Evolutionary conservation across 1,139 yeast genomes (phyloP), one percentile per base, ranked within the genome.

Genomic region (Sugiyamaella pinicola): DNA sequence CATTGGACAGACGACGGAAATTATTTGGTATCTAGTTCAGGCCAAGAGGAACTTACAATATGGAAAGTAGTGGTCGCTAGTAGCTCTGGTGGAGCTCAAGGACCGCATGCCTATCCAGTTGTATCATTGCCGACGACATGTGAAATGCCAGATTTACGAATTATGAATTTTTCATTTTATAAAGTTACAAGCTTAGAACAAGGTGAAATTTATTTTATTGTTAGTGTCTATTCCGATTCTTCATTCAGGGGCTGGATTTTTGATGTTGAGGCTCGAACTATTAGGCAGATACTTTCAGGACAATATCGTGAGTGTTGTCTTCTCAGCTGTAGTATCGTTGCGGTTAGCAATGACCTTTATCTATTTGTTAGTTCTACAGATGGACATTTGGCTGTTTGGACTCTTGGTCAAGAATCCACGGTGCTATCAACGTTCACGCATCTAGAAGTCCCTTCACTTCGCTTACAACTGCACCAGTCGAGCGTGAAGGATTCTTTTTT

Each of bases 191-290:
- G 77, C 54, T 73, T 80, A 4, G 58, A 74, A 4, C 55, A 62
- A 6, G 46, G 49, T 6, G 57, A 53, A 35, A 82, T 82, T 7
- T 80, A 83, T 57, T 61, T 84, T 1, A 63, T 90, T 6, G 79
- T 80, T 1, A 80, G 90, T 0, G 95, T 85, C 0, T 93, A 88
- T 65, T 91, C 98, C 0, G 91, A 93, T 65, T 91, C 98, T 1
- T 74, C 79, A 6, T 78, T 93, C 47, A 84, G 82, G 59, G 47
- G 86, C 0, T 87, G 91, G 85, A 68, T 72, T 54, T 83, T 82
- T 61, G 72, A 78, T 55, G 81, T 80, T 58, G 28, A n/a, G 5
- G 55, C 62, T 0, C 70, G 69, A 8, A 51, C 57, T 0, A 87
- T 88, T 64, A 63, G 61, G 0, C 64, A 77, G 13, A 45, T 85